Conservation (phyloP, 495 filamentous ascomycete genomes). For the Neurospora sp. region DNA sequence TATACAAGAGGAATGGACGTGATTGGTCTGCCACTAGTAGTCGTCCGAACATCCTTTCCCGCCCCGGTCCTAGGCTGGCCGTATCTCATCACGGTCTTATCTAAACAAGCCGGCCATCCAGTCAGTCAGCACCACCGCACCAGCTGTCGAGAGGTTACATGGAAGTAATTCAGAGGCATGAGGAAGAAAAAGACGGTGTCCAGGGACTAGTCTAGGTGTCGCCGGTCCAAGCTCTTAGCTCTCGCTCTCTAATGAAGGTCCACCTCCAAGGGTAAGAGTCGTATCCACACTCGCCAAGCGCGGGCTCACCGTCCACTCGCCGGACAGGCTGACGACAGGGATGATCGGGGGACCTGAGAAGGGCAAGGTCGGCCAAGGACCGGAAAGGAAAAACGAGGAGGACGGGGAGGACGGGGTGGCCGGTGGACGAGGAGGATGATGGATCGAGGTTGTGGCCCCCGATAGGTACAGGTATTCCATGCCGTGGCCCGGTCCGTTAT, state of each 20-base stretch:
- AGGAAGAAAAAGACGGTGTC: background rate
- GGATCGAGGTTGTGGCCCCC: background rate
- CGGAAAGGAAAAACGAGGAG: background rate
- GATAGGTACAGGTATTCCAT: background rate
- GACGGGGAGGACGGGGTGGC: background rate
- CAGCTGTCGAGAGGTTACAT: background rate
- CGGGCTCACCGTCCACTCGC: conserved; percentile 9
- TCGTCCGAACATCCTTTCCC: background rate
- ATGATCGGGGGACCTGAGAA: background rate
- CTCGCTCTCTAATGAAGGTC: conserved; percentile 17
- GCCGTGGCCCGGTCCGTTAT: background rate
- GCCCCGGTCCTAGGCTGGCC: background rate
- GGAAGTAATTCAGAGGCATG: background rate
- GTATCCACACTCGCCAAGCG: conserved; percentile 12
- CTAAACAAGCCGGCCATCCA: background rate
- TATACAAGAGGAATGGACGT: background rate
- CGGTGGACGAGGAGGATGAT: background rate
- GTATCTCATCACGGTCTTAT: background rate
- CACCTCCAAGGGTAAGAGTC: conserved; percentile 11
- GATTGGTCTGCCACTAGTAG: background rate
- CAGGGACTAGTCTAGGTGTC: background rate
- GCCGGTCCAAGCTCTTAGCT: background rate
- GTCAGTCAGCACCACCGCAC: background rate
- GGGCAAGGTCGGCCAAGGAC: background rate
- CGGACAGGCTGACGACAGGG: background rate